phyloP scores from a whole-genome alignment of 495 filamentous ascomycete genomes.

The Thermochaetoides thermophila region DNA sequence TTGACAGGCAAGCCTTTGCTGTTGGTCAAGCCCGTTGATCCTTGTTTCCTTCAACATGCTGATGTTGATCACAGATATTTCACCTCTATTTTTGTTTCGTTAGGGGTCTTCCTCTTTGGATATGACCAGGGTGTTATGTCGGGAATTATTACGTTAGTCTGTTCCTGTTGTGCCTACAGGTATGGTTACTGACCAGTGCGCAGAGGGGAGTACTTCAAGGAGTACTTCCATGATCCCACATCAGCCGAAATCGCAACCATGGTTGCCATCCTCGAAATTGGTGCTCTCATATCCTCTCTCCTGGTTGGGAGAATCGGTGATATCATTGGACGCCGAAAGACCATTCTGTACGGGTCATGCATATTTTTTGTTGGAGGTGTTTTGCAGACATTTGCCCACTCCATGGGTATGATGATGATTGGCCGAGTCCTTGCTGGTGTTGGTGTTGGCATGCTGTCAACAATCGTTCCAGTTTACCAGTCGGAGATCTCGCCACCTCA shows the following conservation, averaged over 20 bases:
- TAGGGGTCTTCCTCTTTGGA: conserved; percentile 94
- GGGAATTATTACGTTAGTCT: conserved; percentile 85
- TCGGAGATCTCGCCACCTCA: conserved; percentile 96
- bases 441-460: conserved; percentile 86
- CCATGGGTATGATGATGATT: conserved; percentile 83
- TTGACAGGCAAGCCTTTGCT: conserved; percentile 90
- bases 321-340: conserved; percentile 74
- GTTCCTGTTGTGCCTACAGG: conserved; percentile 2
- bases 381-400: conserved; percentile 64
- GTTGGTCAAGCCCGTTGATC: conserved; percentile 34
- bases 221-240: conserved; percentile 82
- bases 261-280: conserved; percentile 90
- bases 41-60: not conserved
- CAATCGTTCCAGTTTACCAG: conserved; percentile 96
- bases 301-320: conserved; percentile 83
- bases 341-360: conserved; percentile 84
- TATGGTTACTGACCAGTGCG: conserved; percentile 7
- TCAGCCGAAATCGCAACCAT: conserved; percentile 81
- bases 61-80: conserved; percentile 54
- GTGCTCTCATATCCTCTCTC: conserved; percentile 81
- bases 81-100: conserved; percentile 92
- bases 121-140: conserved; percentile 99
- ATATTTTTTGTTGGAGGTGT: conserved; percentile 86
- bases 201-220: conserved; percentile 73
- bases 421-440: conserved; percentile 86